Evolutionary conservation across 805 yeast genomes (phyloP).

Genomic region (Cephaloascus albidus): DNA sequence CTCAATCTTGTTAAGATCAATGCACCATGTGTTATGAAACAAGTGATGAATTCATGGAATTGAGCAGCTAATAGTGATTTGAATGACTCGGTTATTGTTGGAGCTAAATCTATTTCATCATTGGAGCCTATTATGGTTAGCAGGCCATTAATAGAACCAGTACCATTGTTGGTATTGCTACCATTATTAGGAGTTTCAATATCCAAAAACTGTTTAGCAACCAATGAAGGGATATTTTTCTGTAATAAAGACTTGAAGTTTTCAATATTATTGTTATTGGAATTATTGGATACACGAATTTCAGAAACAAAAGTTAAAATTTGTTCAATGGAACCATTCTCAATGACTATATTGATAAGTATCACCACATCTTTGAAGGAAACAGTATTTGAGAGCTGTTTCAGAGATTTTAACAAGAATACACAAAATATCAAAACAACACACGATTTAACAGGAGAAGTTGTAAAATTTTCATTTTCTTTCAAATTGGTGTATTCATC

Average conservation of each 20-base stretch:
- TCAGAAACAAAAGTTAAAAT: constrained; percentile 54
- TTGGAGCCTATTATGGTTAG: neutral
- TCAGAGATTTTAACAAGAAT: constrained; percentile 57
- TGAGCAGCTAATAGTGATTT: constrained; percentile 24
- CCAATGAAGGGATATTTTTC: constrained; percentile 50
- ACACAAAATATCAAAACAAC: constrained; percentile 44
- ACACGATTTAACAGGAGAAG: constrained; percentile 38
- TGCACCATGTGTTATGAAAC: constrained; percentile 56
- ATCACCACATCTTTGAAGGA: constrained; percentile 54
- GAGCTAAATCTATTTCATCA: neutral
- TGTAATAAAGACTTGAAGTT: constrained; percentile 62
- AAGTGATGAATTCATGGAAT: constrained; percentile 42
- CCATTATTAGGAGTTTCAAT: constrained; percentile 27
- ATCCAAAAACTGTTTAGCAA: constrained; percentile 44
- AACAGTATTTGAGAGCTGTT: too few relatives aligned
- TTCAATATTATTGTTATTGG: constrained; percentile 26
- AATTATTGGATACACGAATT: constrained; percentile 24
- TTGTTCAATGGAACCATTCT: constrained; percentile 65
- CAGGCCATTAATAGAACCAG: neutral
- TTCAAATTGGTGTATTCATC: constrained; percentile 20
- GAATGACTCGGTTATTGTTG: too few relatives aligned
- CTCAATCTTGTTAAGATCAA: constrained; percentile 56
- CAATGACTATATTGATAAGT: constrained; percentile 50
- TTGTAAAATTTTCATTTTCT: constrained; percentile 30
- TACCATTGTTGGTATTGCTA: constrained; percentile 1